Evolutionary conservation across 441 rosid genomes (phyloP).

Genomic region (Eruca vesicaria): DNA sequence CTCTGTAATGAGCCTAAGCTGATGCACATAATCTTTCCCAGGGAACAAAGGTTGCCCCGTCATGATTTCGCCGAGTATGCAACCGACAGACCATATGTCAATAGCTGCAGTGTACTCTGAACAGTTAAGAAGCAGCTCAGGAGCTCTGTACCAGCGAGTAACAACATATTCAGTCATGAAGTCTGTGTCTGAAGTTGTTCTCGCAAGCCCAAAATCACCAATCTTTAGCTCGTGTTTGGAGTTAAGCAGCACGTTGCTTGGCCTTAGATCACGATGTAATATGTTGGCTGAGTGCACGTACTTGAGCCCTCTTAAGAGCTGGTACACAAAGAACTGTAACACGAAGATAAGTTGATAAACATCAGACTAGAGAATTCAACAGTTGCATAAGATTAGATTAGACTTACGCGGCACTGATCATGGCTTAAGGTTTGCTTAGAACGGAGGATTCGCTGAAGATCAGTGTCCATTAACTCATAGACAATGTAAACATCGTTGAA

Average conservation of each 20-base stretch:
- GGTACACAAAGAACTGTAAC: slow-evolving; percentile 90
- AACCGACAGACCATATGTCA: slow-evolving; percentile 98
- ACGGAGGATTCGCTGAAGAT: slow-evolving; percentile 84
- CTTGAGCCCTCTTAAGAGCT: slow-evolving; percentile 86
- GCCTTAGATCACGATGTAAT: slow-evolving; percentile 89
- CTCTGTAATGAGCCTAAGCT: slow-evolving; percentile 92
- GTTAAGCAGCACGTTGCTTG: slow-evolving; percentile 85
- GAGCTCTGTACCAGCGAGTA: slow-evolving; percentile 98
- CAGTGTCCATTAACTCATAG: slow-evolving; percentile 94
- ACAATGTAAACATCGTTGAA: slow-evolving; percentile 95
- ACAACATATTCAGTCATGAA: slow-evolving; percentile 98
- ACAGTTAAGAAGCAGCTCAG: slow-evolving; percentile 93
- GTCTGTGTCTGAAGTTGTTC: slow-evolving; percentile 98
- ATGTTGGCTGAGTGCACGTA: slow-evolving; percentile 95
- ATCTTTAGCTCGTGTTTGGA: slow-evolving; percentile 91
- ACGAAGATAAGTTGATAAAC: not conserved
- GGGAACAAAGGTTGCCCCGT: slow-evolving; percentile 86
- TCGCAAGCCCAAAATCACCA: slow-evolving; percentile 93
- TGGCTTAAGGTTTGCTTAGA: slow-evolving; percentile 72
- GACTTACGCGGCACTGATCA: slow-evolving; percentile 88
- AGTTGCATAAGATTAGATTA: slow-evolving; percentile 1
- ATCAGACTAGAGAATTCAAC: not conserved
- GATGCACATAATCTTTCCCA: slow-evolving; percentile 96
- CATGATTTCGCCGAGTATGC: slow-evolving; percentile 88
- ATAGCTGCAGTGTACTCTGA: slow-evolving; percentile 97